These are phyloP conservation scores for Globisporangium echinulatum DNA, from an alignment of 352 stramenopile genomes.

Conservation along the genomic window DNA sequence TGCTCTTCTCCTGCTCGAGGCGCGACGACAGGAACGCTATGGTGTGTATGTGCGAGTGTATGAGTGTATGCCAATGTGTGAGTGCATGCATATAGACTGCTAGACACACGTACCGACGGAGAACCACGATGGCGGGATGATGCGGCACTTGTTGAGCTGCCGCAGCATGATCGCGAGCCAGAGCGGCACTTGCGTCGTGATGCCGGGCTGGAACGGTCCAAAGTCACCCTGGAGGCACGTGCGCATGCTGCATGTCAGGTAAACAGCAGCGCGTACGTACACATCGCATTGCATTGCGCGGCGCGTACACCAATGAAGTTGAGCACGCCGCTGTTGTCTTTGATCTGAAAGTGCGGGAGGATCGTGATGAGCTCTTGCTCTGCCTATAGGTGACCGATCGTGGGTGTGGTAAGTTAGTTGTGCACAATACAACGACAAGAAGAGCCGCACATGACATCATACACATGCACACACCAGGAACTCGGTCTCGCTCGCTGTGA, in stretches of 20 bases:
- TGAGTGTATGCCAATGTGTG: background rate
- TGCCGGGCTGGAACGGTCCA: conserved; percentile 83
- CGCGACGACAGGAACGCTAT: conserved; percentile 49
- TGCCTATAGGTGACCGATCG: conserved; percentile 25
- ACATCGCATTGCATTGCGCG: background rate
- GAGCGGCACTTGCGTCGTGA: conserved; percentile 74
- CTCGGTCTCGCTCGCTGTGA: conserved; percentile 68
- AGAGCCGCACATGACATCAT: background rate
- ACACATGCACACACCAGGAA: conserved; percentile 40
- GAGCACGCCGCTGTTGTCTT: conserved; percentile 68
- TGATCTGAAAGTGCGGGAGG: conserved; percentile 80
- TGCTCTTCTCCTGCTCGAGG: conserved; percentile 67
- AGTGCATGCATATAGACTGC: background rate
- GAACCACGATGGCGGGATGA: conserved; percentile 78
- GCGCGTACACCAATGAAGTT: conserved; percentile 67
- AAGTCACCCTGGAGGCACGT: conserved; percentile 55
- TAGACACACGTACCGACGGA: conserved; percentile 42
- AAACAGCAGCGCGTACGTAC: background rate
- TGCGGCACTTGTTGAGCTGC: conserved; percentile 84
- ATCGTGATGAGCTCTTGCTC: conserved; percentile 86
- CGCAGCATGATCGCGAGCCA: conserved; percentile 89
- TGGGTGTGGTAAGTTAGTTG: background rate
- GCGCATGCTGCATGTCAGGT: too few relatives aligned
- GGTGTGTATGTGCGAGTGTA: background rate
- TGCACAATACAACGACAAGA: background rate